Base-by-base conservation (phyloP, 176 grass and related monocot genomes). In the Cocos nucifera region DNA sequence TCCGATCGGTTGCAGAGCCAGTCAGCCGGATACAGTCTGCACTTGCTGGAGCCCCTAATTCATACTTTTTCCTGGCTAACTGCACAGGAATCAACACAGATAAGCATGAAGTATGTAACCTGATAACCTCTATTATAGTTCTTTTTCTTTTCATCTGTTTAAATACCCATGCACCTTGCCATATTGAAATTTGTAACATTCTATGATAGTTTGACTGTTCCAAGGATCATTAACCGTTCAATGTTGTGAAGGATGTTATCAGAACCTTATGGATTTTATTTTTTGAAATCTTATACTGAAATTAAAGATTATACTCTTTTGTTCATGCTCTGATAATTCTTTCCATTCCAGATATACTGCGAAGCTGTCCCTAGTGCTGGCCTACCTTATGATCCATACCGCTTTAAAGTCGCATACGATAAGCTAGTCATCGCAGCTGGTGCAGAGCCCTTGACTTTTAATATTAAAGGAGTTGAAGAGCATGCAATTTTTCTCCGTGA, bases 341-440 rank as follows among this genome's bases (percentile, higher is more conserved):
- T 56, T 2, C 16, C 21, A 15, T 60, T 64, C 24, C 25, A 83
- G 80, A 63, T 97, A 26, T 65, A 82, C 62, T 97, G 92, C 56
- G 80, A 65, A 20, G 53, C 76, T 18, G 78, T 71, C n/a, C 4
- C 48, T 4, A 15, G 69, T 39, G 78, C 84, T 2, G 83, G 73
- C 19, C 60, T 78, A 8, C 28, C 80, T 29, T 19, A 30, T 17
- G 35, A 82, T 17, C 84, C 92, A 0, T 90, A 97, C 66, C 35
- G 29, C 55, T 91, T 97, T 65, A 97, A 79, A 73, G 79, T 91
- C 17, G 69, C 84, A 48, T 97, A 97, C 54, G 92, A 97, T 77
- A 97, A 97, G 81, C 77, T 97, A 23, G 84, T 91, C n/a, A 97
- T 97, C 59, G 83, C 83, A 18, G 86, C 82, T 64, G 92, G 87